Evolutionary conservation across 2,329 filamentous ascomycete species (phyloP).

Genomic region (Cercospora nicotianae): DNA sequence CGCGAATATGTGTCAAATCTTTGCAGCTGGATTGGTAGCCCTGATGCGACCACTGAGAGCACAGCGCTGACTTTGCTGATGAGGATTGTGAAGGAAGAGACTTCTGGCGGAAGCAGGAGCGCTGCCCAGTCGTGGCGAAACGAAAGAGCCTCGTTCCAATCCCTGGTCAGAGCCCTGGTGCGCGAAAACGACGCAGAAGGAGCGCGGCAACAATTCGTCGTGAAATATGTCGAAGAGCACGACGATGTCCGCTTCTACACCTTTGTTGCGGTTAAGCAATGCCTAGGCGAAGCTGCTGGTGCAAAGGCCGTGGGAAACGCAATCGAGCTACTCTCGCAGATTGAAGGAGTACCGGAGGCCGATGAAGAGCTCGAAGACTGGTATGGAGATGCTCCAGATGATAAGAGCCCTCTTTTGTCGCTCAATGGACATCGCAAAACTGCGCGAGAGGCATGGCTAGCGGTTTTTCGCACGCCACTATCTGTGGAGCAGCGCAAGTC

Average conservation of each 20-base stretch:
- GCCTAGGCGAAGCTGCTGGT: constrained; percentile 26
- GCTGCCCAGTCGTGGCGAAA: constrained; percentile 69
- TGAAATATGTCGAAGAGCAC: constrained; percentile 75
- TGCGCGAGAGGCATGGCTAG: constrained; percentile 84
- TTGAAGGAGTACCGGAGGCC: constrained; percentile 70
- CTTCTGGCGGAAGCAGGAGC: constrained; percentile 51
- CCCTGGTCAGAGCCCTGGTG: constrained; percentile 64
- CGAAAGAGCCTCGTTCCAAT: constrained; percentile 57
- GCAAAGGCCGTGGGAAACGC: constrained; percentile 54
- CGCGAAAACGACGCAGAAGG: constrained; percentile 57
- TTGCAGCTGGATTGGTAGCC: constrained; percentile 59
- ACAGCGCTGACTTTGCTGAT: constrained; percentile 77
- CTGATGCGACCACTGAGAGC: constrained; percentile 62
- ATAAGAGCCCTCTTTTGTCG: constrained; percentile 65
- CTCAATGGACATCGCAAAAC: constrained; percentile 71
- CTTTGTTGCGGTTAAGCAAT: constrained; percentile 69
- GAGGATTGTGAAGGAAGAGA: constrained; percentile 79
- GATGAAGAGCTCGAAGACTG: constrained; percentile 68
- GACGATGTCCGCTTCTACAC: constrained; percentile 85
- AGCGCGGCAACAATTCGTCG: constrained; percentile 69
- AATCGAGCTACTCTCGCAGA: constrained; percentile 62
- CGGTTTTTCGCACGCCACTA: constrained; percentile 67
- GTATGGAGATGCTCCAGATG: constrained; percentile 64
- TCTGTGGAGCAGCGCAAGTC: constrained; percentile 74
- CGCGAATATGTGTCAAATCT: constrained; percentile 61